Percentiles rank a stretch among this genome's conserved stretches.
phyloP scores from a whole-genome alignment of 768 basidiomycete genomes.

The Candolleomyces aberdarensis region DNA sequence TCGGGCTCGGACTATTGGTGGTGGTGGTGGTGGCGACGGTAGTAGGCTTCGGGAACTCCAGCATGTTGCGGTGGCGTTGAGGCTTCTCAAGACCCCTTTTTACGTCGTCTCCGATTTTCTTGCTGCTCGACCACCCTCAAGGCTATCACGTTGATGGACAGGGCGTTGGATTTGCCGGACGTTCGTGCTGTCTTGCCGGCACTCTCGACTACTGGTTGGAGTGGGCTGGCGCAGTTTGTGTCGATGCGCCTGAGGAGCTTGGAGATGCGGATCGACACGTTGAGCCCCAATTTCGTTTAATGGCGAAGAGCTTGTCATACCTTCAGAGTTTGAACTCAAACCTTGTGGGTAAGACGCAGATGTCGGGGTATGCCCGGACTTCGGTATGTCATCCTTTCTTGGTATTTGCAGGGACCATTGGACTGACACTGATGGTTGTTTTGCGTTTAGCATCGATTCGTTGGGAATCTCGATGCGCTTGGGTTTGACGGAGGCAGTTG shows the following conservation, averaged over 20 bases:
- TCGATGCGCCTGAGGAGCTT: no score
- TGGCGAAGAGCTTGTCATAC: no score
- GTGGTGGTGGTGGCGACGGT: slow-evolving; percentile 13
- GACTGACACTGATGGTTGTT: background rate
- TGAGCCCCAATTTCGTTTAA: background rate
- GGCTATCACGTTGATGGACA: slow-evolving; percentile 35
- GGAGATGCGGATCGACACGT: no score
- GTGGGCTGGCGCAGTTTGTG: no score
- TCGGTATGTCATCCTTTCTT: no score
- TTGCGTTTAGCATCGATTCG: background rate
- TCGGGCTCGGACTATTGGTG: slow-evolving; percentile 7
- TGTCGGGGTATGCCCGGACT: no score
- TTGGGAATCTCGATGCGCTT: background rate
- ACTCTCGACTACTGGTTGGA: no score
- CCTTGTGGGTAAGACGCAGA: no score
- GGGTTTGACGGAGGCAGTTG: background rate
- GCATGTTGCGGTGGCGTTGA: slow-evolving; percentile 31
- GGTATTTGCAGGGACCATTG: no score
- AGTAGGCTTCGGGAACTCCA: slow-evolving; percentile 33
- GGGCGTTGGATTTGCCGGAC: slow-evolving; percentile 28
- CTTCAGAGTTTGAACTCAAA: no score
- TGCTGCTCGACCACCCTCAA: slow-evolving; percentile 21
- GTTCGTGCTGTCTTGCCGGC: slow-evolving; percentile 9
- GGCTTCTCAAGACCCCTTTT: slow-evolving; percentile 35
- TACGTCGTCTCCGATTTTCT: slow-evolving; percentile 28